Evolutionary conservation across 2,329 filamentous ascomycete genomes (phyloP), one percentile per base, ranked within the genome.

Genomic region (Hymenoscyphus fructigenus): DNA sequence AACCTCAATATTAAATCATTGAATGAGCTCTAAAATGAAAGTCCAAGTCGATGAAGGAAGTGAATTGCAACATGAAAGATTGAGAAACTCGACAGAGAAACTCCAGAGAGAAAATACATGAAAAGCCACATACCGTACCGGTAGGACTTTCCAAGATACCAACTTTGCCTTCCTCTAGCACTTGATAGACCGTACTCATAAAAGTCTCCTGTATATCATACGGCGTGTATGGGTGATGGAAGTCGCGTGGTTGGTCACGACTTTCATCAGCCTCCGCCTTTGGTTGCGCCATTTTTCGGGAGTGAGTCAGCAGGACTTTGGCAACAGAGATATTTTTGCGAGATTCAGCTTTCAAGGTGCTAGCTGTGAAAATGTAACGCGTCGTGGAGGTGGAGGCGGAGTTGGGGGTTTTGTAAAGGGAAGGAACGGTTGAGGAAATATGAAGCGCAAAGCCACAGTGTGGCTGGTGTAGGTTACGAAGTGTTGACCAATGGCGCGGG

Each of bases 91-190:
- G n/a, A n/a, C n/a, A n/a, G n/a, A n/a, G n/a, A n/a, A n/a, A n/a
- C n/a, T n/a, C n/a, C n/a, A n/a, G n/a, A n/a, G n/a, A n/a, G n/a
- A n/a, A n/a, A n/a, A n/a, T n/a, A n/a, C n/a, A n/a, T n/a, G n/a
- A 61, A 47, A 41, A 61, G n/a, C 5, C 1, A 66, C 73, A 66
- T 67, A 76, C 73, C 72, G 80, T 83, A 78, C 89, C 89, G 61
- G 89, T 91, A 17, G 89, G 89, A 53, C 88, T 90, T 73, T 92
- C 89, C 68, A 92, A 88, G 58, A 92, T 88, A 26, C 87, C 89
- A 60, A 92, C 81, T 73, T 88, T 87, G 38, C 85, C 83, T 44
- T 86, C 77, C 70, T 91, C 86, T 57, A 91, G 82, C 70, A 87
- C 90, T 29, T 84, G 78, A 73, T 91, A 91, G 14, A 91, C 78